Conservation (phyloP, 768 basidiomycete genomes). For the Boletus speciosus region DNA sequence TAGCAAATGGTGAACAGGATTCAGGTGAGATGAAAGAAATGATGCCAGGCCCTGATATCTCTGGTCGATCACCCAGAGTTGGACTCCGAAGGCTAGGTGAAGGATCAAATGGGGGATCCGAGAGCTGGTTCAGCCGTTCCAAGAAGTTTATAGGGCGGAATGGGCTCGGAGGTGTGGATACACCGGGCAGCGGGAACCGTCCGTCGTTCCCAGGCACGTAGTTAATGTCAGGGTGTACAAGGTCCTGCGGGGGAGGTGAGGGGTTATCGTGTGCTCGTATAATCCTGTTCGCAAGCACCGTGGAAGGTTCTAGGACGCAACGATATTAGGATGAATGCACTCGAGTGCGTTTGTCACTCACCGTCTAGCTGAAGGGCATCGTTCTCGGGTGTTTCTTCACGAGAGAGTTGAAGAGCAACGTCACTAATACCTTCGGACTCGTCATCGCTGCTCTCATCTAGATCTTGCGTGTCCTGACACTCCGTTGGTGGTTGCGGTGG, state of each 20-base stretch:
- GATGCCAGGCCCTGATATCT: constrained; percentile 1
- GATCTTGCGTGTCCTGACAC: constrained; percentile 13
- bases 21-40: constrained; percentile 40
- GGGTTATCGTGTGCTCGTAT: constrained; percentile 73
- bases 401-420: constrained; percentile 28
- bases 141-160: constrained; percentile 32
- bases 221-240: constrained; percentile 12
- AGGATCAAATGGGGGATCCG: constrained; percentile 2
- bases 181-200: constrained; percentile 11
- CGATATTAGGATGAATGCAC: constrained; percentile 8
- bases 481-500: constrained; percentile 23
- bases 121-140: constrained; percentile 24
- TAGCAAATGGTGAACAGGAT: constrained; percentile 34
- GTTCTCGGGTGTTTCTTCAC: constrained; percentile 49
- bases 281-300: constrained; percentile 61
- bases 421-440: constrained; percentile 31
- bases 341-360: constrained; percentile 17
- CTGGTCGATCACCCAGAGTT: constrained; percentile 2
- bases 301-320: constrained; percentile 55
- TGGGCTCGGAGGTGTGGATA: constrained; percentile 28
- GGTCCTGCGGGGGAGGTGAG: constrained; percentile 54
- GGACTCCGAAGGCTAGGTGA: not conserved
- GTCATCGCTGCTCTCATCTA: constrained; percentile 27
- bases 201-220: constrained; percentile 17
- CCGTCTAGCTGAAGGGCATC: constrained; percentile 45